phyloP scores from a whole-genome alignment of 2,329 filamentous ascomycete genomes.

The Xylariaceae sp. region DNA sequence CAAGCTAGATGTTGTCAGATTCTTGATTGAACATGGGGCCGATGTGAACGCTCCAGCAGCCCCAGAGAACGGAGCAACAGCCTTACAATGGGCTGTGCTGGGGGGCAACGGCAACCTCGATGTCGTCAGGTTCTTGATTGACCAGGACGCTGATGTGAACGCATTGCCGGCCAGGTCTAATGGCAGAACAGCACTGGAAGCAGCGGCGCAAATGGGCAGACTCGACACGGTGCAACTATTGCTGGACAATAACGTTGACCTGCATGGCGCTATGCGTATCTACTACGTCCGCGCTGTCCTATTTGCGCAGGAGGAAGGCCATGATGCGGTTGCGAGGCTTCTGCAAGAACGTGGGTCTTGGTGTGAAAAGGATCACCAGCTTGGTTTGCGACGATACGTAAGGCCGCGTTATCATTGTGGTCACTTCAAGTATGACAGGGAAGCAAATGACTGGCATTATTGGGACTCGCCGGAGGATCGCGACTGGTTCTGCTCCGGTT shows the following conservation, averaged over 20 bases:
- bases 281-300: slow-evolving; percentile 3
- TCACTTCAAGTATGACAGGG: neutral
- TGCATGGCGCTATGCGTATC: slow-evolving; percentile 4
- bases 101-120: neutral
- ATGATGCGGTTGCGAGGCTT: slow-evolving; percentile 1
- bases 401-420: too few relatives aligned
- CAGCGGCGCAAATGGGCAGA: neutral
- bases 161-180: neutral
- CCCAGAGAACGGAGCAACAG: neutral
- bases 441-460: slow-evolving; percentile 2
- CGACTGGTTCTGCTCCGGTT: too few relatives aligned
- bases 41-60: neutral
- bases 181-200: neutral
- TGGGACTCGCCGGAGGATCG: too few relatives aligned
- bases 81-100: neutral
- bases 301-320: slow-evolving; percentile 1
- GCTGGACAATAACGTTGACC: neutral
- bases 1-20: neutral
- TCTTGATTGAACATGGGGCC: neutral
- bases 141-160: slow-evolving; percentile 1
- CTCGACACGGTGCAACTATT: slow-evolving; percentile 1
- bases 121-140: neutral
- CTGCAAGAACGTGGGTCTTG: slow-evolving; percentile 2
- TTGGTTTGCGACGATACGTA: slow-evolving; percentile 1
- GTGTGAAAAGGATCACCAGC: slow-evolving; percentile 3